Conservation (phyloP, 169 alveolate genomes). For the Cryptosporidium ubiquitum region DNA sequence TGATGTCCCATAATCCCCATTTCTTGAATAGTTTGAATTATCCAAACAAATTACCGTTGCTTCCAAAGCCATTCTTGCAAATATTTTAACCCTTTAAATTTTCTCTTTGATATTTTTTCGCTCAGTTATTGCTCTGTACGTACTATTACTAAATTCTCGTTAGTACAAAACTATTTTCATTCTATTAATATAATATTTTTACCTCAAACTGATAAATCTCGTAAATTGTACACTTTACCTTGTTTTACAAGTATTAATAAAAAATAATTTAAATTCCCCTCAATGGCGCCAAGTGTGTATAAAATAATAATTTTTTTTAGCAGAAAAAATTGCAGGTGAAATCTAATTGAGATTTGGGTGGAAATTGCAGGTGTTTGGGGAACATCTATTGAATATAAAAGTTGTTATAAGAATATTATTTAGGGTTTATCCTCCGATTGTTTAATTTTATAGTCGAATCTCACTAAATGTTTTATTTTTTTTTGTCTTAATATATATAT, state of each 20-base stretch:
- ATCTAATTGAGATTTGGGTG: neutral
- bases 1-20: constrained; percentile 94
- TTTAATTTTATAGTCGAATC: no score
- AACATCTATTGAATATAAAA: no score
- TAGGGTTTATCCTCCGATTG: neutral
- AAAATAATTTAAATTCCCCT: neutral
- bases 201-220: neutral
- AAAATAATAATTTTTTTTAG: neutral
- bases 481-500: neutral
- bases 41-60: constrained; percentile 95
- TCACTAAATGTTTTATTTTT: no score
- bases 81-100: neutral
- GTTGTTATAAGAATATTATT: neutral
- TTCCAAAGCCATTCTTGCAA: constrained; percentile 91
- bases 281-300: neutral
- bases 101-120: neutral
- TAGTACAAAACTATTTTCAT: neutral
- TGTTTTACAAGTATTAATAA: neutral
- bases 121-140: neutral
- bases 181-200: neutral
- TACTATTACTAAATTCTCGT: neutral
- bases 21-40: constrained; percentile 96
- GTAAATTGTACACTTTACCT: neutral
- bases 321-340: neutral
- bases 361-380: neutral